phyloP scores from a whole-genome alignment of 768 basidiomycete genomes.

The Strobilomyces dryophilus region DNA sequence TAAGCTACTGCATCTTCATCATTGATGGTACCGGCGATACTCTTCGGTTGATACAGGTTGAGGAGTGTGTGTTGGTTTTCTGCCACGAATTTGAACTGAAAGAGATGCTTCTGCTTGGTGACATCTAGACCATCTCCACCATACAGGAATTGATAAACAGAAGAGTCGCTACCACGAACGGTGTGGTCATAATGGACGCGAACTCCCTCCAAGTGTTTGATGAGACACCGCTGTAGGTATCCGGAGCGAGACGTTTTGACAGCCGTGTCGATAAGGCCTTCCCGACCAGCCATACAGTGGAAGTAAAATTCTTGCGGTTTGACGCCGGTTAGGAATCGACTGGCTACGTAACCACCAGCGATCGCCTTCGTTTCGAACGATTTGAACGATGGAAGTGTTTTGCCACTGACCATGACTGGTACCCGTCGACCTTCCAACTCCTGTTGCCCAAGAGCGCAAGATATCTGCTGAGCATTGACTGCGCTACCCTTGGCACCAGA shows the following conservation, averaged over 20 bases:
- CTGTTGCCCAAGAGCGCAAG: conserved; percentile 96
- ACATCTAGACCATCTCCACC: conserved; percentile 97
- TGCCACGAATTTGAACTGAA: conserved; percentile 90
- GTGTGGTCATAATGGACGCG: conserved; percentile 98
- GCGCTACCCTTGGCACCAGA: conserved; percentile 98
- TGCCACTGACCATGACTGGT: conserved; percentile 98
- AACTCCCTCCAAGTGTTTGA: conserved; percentile 97
- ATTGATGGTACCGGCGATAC: conserved; percentile 55
- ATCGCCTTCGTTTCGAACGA: conserved; percentile 98
- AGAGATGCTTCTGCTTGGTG: conserved; percentile 93
- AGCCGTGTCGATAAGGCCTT: conserved; percentile 98
- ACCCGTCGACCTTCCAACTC: conserved; percentile 98
- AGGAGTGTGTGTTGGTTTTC: conserved; percentile 80
- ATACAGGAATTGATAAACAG: conserved; percentile 94
- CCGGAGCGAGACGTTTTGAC: conserved; percentile 99
- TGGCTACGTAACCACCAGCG: conserved; percentile 96
- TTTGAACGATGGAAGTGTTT: conserved; percentile 95
- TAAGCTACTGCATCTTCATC: conserved; percentile 63
- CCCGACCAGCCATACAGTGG: conserved; percentile 99
- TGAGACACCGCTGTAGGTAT: conserved; percentile 95
- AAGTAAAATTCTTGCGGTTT: conserved; percentile 99
- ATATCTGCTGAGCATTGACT: conserved; percentile 97
- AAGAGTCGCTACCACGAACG: conserved; percentile 90
- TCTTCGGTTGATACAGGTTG: conserved; percentile 62
- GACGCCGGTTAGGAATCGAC: conserved; percentile 97